A percentile compares a stretch with the other conserved stretches of the same genome.
Conservation (phyloP, 805 yeast species). For the Yamadazyma tumulicola region DNA sequence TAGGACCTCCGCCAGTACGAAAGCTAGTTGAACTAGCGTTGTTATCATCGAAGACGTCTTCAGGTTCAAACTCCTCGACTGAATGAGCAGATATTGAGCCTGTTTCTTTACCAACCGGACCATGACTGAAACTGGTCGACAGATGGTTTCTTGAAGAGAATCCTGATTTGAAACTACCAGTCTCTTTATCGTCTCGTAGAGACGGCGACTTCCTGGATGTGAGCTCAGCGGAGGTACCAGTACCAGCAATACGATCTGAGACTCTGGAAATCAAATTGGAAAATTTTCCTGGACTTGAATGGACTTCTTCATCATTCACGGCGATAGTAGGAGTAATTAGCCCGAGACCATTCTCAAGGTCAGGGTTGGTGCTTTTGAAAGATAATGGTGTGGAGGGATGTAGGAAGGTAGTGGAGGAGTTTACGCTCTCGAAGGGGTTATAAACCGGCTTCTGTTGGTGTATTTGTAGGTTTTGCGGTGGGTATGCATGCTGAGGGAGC, state of each 20-base stretch:
- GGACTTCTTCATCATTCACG: conserved; percentile 8
- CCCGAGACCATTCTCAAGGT: conserved; percentile 20
- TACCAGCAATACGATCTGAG: conserved; percentile 36
- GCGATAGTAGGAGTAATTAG: conserved; percentile 9
- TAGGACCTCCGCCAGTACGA: not conserved
- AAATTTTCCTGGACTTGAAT: conserved; percentile 20
- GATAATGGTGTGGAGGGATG: conserved; percentile 7
- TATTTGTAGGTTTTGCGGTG: no score
- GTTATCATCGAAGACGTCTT: not conserved
- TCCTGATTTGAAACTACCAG: not conserved
- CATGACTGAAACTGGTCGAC: conserved; percentile 6
- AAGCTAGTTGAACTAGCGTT: not conserved
- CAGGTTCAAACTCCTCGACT: conserved; percentile 7
- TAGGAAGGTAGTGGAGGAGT: not conserved
- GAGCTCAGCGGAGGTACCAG: conserved; percentile 15
- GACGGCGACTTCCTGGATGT: conserved; percentile 5
- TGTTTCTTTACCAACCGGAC: conserved; percentile 1
- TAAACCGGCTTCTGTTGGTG: not conserved
- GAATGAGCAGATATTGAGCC: conserved; percentile 5
- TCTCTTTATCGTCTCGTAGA: conserved; percentile 1
- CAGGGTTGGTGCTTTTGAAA: conserved; percentile 6
- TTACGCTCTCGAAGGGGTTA: conserved; percentile 5
- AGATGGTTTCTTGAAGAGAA: conserved; percentile 1
- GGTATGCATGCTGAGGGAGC: not conserved
- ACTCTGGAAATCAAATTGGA: conserved; percentile 24